Base-by-base conservation (phyloP, 1,139 yeast species). In the Scheffersomyces parashehatae region DNA sequence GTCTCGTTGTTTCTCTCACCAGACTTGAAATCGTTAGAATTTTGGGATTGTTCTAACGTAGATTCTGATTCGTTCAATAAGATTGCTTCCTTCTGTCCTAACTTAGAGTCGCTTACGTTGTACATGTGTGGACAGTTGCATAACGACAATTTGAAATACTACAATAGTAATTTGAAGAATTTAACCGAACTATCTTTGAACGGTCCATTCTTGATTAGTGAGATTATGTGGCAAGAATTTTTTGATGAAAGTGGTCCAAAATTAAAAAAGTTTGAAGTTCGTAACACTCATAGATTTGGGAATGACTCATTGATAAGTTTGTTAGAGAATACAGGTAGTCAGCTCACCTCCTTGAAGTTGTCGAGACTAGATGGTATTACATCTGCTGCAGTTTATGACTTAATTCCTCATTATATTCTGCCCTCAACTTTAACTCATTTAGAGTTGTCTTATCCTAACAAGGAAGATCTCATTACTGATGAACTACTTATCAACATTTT, bases 91-190 rank as follows among this genome's bases (percentile, higher is more conserved):
- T 86, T 68, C 59, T 88, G 97, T 52, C 97, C 97, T 0, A 73
- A 83, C 33, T 51, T 93, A 3, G 83, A 79, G 51, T 66, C 74
- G 2, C 64, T 93, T 35, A 85, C 85, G 0, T 68, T 93, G 38
- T 82, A 82, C 47, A 91, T 90, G 97, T 93, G 98, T 68, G 99
- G 99, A 3, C 95, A 88, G 54, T 67, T 93, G 33, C 90, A 85
- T 54, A 88, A 88, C 60, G 90, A 85, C 51, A 85, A 88, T 46
- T 62, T 93, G 47, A 60, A 70, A 16, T 85, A 88, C 57, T 81
- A 77, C 49, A 76, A 81, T 9, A 67, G 80, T 10, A 83, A 88
- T 48, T 68, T 91, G 38, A 67, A 68, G 0, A 62, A 77, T 28
- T 67, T 95, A 42, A 68, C 60, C 9, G 70, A 77, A 10, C 50